phyloP scores from a whole-genome alignment of 306 rosid species.

The Corylus heterophylla region DNA sequence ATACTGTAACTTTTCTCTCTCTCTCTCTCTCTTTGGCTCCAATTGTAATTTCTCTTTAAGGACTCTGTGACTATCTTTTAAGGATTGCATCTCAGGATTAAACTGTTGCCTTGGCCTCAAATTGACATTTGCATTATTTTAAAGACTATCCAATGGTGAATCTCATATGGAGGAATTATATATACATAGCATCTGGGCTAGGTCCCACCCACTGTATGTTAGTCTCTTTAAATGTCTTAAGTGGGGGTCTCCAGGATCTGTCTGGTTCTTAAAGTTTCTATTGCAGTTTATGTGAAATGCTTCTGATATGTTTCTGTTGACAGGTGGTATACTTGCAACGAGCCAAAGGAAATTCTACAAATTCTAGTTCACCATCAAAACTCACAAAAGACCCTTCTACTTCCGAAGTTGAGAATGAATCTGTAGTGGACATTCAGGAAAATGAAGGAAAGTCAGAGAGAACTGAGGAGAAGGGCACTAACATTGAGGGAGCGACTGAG shows the following conservation, averaged over 20 bases:
- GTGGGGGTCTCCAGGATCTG: slow-evolving; percentile 6
- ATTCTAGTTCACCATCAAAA: slow-evolving; percentile 37
- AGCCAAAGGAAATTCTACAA: slow-evolving; percentile 63
- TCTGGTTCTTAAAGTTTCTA: slow-evolving; percentile 18
- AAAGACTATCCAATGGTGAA: background rate
- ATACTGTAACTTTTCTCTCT: background rate
- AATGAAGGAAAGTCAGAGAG: slow-evolving; percentile 60
- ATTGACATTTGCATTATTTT: background rate
- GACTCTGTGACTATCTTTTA: background rate
- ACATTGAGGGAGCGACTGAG: slow-evolving; percentile 75
- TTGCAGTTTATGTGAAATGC: slow-evolving; percentile 9
- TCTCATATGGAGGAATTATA: background rate
- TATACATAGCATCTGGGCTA: background rate
- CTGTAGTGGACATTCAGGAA: slow-evolving; percentile 56
- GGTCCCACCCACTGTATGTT: background rate
- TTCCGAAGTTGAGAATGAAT: slow-evolving; percentile 56
- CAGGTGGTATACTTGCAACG: slow-evolving; percentile 88
- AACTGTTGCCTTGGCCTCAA: background rate
- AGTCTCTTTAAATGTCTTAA: slow-evolving; percentile 25
- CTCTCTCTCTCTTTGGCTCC: background rate
- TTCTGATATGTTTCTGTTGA: slow-evolving; percentile 34
- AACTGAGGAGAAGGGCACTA: slow-evolving; percentile 66
- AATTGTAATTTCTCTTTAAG: background rate
- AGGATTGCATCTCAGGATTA: background rate
- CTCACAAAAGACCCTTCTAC: slow-evolving; percentile 54